phyloP scores from a whole-genome alignment of 805 yeast genomes.

The Suhomyces sp. region DNA sequence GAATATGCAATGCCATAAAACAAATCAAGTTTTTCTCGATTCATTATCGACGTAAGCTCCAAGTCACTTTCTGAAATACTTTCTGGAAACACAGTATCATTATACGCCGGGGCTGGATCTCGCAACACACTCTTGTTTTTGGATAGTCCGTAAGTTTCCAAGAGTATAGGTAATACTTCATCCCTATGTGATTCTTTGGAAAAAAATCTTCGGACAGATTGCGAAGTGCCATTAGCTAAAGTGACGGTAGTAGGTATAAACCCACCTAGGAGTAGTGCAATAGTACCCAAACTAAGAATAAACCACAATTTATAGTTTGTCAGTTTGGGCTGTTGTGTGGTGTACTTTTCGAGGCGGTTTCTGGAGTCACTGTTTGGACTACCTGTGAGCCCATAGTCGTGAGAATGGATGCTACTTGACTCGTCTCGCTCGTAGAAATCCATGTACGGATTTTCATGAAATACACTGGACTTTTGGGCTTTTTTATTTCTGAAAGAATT shows the following conservation, averaged over 20 bases:
- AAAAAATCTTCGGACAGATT: constrained; percentile 25
- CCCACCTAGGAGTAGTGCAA: constrained; percentile 6
- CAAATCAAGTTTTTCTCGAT: constrained; percentile 5
- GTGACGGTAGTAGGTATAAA: constrained; percentile 23
- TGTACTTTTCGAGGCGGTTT: background rate
- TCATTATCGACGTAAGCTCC: background rate
- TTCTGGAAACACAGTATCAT: background rate
- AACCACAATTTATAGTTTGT: background rate
- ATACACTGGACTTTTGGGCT: constrained; percentile 6
- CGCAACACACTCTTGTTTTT: no score
- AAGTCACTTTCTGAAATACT: background rate
- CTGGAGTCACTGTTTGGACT: background rate
- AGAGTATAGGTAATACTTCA: constrained; percentile 2
- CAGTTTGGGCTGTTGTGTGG: background rate
- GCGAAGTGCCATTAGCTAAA: constrained; percentile 30
- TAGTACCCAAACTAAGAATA: background rate
- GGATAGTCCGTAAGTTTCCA: constrained; percentile 1
- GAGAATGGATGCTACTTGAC: background rate
- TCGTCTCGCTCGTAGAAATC: background rate
- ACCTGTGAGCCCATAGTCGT: background rate
- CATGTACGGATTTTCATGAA: background rate
- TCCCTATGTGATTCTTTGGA: constrained; percentile 18
- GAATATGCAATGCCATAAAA: constrained; percentile 63
- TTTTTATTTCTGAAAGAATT: constrained; percentile 13
- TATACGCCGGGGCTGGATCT: background rate